phyloP scores from a whole-genome alignment of 441 rosid species.

The Flueggea neowawraea region DNA sequence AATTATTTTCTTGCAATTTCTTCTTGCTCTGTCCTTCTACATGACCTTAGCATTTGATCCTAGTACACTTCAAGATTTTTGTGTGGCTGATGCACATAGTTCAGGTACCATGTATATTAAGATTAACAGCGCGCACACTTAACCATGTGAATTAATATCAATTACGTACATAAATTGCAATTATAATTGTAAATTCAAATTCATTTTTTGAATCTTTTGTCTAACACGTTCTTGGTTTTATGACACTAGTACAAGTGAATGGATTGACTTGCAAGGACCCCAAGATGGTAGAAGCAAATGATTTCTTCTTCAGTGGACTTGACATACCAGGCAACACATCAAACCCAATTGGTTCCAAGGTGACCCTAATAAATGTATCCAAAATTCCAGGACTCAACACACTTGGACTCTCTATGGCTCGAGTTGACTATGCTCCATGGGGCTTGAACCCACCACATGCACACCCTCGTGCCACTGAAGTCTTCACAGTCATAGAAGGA shows the following conservation, averaged over 20 bases:
- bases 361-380: background rate
- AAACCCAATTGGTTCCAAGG: background rate
- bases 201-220: background rate
- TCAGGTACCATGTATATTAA: constrained; percentile 1
- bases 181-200: too few species aligned
- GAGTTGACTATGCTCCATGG: constrained; percentile 1
- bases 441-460: background rate
- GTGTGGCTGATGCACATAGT: constrained; percentile 15
- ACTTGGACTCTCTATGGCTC: background rate
- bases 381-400: constrained; percentile 5
- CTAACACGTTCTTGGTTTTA: background rate
- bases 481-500: background rate
- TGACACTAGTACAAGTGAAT: background rate
- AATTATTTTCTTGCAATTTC: constrained; percentile 1
- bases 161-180: too few species aligned
- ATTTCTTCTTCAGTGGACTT: background rate
- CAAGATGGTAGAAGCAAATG: background rate
- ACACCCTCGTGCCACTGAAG: constrained; percentile 2
- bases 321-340: background rate
- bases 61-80: constrained; percentile 23
- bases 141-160: too few species aligned
- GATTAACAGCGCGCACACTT: too few species aligned
- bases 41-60: constrained; percentile 13
- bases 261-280: constrained; percentile 1
- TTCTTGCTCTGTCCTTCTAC: background rate